These are phyloP conservation scores for Lecanoromycetidae sp. DNA, from an alignment of 2,329 filamentous ascomycete genomes.

Conservation along the genomic window DNA sequence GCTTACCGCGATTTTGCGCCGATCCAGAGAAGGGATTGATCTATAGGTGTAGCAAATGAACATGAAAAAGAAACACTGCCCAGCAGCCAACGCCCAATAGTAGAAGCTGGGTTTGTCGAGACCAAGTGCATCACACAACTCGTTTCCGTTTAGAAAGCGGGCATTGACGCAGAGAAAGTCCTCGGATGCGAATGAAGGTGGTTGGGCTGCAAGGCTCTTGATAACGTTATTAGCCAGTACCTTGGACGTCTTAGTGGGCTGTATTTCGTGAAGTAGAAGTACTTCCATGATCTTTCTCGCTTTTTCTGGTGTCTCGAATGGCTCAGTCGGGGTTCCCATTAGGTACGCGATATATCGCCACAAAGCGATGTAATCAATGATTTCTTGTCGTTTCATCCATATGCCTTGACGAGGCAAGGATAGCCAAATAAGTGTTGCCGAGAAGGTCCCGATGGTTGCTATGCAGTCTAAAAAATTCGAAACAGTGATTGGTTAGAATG, in stretches of 20 bases:
- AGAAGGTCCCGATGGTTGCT: constrained; percentile 60
- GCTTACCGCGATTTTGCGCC: constrained; percentile 39
- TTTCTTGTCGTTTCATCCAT: constrained; percentile 49
- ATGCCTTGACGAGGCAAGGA: constrained; percentile 63
- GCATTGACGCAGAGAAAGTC: constrained; percentile 57
- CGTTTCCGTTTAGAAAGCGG: constrained; percentile 57
- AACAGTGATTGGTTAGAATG: no score
- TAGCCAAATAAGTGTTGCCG: constrained; percentile 53
- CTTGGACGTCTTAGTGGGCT: constrained; percentile 50
- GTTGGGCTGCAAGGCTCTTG: constrained; percentile 50
- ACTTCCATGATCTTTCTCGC: constrained; percentile 56
- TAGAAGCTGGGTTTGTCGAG: constrained; percentile 45
- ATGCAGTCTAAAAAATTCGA: no score
- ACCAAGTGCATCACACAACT: constrained; percentile 48
- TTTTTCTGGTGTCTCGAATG: constrained; percentile 43
- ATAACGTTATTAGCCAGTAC: constrained; percentile 67
- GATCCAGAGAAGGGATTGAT: constrained; percentile 37
- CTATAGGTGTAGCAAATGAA: constrained; percentile 36
- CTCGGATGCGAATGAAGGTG: constrained; percentile 53
- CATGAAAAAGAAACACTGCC: constrained; percentile 57
- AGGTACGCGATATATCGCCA: constrained; percentile 66
- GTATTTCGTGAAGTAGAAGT: constrained; percentile 52
- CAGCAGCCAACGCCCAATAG: constrained; percentile 48
- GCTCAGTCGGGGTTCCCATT: constrained; percentile 54
- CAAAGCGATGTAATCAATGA: constrained; percentile 57